Evolutionary conservation across 352 stramenopile genomes (phyloP).

Genomic region (Phytophthora macrochlamydospora): DNA sequence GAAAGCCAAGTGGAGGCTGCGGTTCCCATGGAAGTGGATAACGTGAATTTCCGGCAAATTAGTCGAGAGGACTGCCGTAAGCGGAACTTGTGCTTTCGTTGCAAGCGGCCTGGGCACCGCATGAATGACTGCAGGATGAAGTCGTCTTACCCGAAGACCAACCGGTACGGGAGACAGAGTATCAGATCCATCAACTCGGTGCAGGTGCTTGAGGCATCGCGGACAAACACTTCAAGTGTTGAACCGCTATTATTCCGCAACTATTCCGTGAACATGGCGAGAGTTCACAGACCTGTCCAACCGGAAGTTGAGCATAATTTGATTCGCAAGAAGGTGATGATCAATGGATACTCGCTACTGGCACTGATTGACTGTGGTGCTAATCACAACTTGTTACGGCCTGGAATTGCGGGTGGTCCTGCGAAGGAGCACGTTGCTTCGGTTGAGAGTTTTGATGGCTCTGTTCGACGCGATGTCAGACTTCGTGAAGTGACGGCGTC

Average conservation of each 20-base stretch:
- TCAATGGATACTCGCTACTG: neutral
- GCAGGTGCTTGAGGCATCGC: neutral
- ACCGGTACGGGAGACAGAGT: neutral
- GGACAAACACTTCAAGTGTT: neutral
- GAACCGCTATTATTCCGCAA: neutral
- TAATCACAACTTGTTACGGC: neutral
- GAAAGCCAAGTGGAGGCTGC: neutral
- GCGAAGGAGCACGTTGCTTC: neutral
- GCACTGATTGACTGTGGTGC: neutral
- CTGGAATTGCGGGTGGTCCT: neutral
- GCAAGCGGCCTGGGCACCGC: neutral
- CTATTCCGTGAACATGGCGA: neutral
- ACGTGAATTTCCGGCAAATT: neutral
- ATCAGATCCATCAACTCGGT: neutral
- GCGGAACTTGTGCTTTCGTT: neutral
- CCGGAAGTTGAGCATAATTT: neutral
- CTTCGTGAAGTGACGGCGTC: constrained; percentile 1
- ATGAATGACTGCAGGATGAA: neutral
- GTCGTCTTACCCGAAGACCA: neutral
- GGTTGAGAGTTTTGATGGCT: neutral
- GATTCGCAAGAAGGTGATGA: neutral
- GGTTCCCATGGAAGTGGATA: neutral
- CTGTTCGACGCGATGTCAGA: neutral
- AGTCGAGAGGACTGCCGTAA: neutral
- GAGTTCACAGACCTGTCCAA: neutral